These are phyloP conservation scores for Saccharomyces pastorianus DNA, from an alignment of 1,139 yeast genomes.

Conservation along the genomic window DNA sequence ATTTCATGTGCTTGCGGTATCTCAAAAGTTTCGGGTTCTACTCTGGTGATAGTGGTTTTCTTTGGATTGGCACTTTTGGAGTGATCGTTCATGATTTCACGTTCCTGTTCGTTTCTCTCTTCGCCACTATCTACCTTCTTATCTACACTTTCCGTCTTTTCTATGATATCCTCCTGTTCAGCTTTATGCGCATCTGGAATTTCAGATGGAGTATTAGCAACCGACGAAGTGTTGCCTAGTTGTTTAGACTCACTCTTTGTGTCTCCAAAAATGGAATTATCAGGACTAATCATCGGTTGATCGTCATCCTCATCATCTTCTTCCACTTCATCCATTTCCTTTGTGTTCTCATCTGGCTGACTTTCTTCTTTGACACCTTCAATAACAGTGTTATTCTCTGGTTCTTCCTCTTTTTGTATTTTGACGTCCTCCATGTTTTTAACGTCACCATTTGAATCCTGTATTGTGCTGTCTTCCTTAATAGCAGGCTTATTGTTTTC, in stretches of 20 bases:
- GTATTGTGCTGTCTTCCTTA: background rate
- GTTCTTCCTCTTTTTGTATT: background rate
- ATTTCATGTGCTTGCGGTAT: constrained; percentile 74
- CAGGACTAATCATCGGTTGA: constrained; percentile 5
- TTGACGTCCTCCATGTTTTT: background rate
- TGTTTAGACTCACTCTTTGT: background rate
- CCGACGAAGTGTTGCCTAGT: background rate
- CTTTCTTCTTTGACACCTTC: constrained; percentile 1
- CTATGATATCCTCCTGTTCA: background rate
- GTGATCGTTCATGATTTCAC: background rate
- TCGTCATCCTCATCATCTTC: constrained; percentile 1
- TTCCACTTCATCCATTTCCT: background rate
- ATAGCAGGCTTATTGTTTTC: background rate
- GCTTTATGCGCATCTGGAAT: constrained; percentile 1
- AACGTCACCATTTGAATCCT: background rate
- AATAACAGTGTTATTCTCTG: background rate
- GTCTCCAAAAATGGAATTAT: background rate
- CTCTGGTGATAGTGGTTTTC: background rate
- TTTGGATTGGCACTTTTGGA: background rate
- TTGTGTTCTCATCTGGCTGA: background rate
- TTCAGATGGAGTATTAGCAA: background rate
- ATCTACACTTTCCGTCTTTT: background rate
- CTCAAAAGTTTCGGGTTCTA: constrained; percentile 6
- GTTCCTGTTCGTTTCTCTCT: background rate
- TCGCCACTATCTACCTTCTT: background rate